Conservation (phyloP, 2,329 filamentous ascomycete species). For the Colletotrichum karsti region DNA sequence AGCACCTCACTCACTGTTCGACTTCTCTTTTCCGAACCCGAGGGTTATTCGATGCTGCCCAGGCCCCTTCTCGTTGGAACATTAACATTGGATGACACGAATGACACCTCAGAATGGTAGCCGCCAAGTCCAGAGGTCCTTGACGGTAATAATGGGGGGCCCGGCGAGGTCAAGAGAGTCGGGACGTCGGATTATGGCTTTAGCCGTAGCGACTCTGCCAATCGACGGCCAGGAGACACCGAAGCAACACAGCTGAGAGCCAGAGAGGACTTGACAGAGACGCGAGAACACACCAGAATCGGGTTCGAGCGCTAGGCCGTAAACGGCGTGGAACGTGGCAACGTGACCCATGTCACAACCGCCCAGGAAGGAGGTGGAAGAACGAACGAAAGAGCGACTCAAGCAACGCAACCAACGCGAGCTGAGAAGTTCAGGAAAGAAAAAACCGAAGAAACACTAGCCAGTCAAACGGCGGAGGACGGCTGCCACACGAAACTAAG, state of each 20-base stretch:
- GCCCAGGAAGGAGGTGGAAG: neutral
- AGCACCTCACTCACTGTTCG: neutral
- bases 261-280: neutral
- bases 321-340: neutral
- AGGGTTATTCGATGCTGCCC: neutral
- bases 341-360: neutral
- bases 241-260: neutral
- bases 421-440: neutral
- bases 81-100: conserved; percentile 4
- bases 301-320: neutral
- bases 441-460: neutral
- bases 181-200: neutral
- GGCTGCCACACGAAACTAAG: conserved; percentile 23
- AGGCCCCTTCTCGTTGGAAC: neutral
- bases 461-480: conserved; percentile 17
- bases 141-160: neutral
- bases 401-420: neutral
- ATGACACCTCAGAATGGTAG: neutral
- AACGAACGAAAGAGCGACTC: conserved; percentile 5
- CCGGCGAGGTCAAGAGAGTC: neutral
- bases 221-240: neutral
- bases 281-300: neutral
- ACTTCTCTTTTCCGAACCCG: neutral
- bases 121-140: neutral
- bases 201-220: neutral